Evolutionary conservation across 1,284 basidiomycete genomes (phyloP).

Genomic region (Ceratobasidium sp.): DNA sequence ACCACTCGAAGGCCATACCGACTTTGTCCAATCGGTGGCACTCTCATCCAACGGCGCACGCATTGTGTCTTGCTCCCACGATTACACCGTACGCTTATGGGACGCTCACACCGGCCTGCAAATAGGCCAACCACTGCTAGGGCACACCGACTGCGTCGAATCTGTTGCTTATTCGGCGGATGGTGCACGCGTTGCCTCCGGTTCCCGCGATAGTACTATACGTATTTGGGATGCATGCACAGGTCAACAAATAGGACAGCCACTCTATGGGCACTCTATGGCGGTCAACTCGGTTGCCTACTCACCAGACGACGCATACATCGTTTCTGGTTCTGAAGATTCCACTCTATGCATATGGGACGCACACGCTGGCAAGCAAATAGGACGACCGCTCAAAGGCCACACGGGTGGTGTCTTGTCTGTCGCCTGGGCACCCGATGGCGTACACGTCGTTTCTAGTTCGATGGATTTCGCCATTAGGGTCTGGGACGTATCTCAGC

Average conservation of each 20-base stretch:
- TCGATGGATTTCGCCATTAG: not conserved
- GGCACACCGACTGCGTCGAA: not conserved
- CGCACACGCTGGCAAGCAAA: not conserved
- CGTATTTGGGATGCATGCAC: not conserved
- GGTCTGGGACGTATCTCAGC: not conserved
- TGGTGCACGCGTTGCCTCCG: constrained; percentile 1
- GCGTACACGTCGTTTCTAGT: not conserved
- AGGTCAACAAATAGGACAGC: not conserved
- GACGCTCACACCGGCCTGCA: not conserved
- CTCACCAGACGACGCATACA: not conserved
- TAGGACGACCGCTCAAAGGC: not conserved
- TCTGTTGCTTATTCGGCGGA: constrained; percentile 5
- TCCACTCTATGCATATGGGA: not conserved
- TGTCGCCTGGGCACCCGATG: not conserved
- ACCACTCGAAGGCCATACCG: not conserved
- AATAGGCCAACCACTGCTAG: no score
- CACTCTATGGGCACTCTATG: not conserved
- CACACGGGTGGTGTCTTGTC: not conserved
- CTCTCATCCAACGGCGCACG: not conserved
- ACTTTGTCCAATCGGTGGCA: not conserved
- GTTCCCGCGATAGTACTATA: not conserved
- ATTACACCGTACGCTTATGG: constrained; percentile 9
- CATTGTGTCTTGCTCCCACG: constrained; percentile 9
- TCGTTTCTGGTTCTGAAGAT: not conserved
- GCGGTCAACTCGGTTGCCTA: not conserved